phyloP scores from a whole-genome alignment of 352 stramenopile genomes.

The Globisporangium abappressorium region DNA sequence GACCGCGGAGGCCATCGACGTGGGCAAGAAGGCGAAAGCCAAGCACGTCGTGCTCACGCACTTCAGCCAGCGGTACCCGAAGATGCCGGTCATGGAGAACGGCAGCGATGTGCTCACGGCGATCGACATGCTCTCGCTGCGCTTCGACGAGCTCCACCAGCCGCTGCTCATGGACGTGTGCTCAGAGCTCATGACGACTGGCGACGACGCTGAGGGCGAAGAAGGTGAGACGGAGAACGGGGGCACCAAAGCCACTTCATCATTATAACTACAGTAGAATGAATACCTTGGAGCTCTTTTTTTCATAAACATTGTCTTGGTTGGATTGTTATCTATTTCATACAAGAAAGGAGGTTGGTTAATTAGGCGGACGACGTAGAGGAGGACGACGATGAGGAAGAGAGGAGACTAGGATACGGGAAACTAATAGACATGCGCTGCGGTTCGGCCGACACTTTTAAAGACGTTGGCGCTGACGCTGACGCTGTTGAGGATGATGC shows the following conservation, averaged over 20 bases:
- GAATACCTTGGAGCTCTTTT: background rate
- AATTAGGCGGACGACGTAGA: conserved; percentile 18
- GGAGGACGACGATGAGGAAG: background rate
- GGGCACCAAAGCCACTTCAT: background rate
- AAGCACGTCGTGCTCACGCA: conserved; percentile 94
- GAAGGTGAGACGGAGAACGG: conserved; percentile 6
- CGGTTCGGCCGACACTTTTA: conserved; percentile 2
- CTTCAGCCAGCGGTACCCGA: conserved; percentile 90
- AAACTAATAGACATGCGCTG: conserved; percentile 20
- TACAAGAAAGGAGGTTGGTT: conserved; percentile 6
- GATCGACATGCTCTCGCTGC: conserved; percentile 75
- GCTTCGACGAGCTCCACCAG: conserved; percentile 60
- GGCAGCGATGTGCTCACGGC: conserved; percentile 56
- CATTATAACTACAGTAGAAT: background rate
- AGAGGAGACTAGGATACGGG: conserved; percentile 16
- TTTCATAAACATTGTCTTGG: background rate
- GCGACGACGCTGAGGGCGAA: conserved; percentile 32
- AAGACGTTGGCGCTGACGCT: background rate
- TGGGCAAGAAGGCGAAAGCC: conserved; percentile 74
- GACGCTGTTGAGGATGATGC: background rate
- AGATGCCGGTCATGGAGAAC: conserved; percentile 53
- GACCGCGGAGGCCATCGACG: conserved; percentile 87
- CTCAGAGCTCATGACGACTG: conserved; percentile 46
- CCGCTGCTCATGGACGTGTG: conserved; percentile 64
- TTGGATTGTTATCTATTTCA: conserved; percentile 7